Evolutionary conservation across 1,139 yeast genomes (phyloP).

Genomic region (Kodamaea sp.): DNA sequence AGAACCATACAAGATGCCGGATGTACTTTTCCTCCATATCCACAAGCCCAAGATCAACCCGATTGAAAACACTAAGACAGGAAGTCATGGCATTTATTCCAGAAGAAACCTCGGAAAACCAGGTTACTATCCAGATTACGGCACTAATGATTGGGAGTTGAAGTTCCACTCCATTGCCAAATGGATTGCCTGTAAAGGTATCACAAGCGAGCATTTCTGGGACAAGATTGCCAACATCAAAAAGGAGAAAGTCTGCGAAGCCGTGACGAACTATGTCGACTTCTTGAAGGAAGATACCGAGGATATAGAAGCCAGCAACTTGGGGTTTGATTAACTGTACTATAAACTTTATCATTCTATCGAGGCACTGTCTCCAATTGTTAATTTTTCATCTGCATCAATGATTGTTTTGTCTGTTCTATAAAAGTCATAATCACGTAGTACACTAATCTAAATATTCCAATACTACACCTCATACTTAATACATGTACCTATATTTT

Average conservation of each 20-base stretch:
- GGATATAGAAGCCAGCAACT: slow-evolving; percentile 13
- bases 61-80: slow-evolving; percentile 23
- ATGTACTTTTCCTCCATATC: slow-evolving; percentile 39
- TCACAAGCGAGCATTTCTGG: slow-evolving; percentile 28
- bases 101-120: slow-evolving; percentile 26
- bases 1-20: slow-evolving; percentile 21
- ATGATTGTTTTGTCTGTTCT: too few species aligned
- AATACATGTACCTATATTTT: too few species aligned
- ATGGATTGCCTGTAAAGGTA: slow-evolving; percentile 38
- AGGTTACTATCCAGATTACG: slow-evolving; percentile 18
- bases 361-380: too few species aligned
- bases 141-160: slow-evolving; percentile 36
- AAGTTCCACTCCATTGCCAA: slow-evolving; percentile 35
- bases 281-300: slow-evolving; percentile 25
- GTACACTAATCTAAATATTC: too few species aligned
- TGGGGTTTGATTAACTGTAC: too few species aligned
- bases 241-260: slow-evolving; percentile 27
- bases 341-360: too few species aligned
- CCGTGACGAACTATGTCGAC: slow-evolving; percentile 27
- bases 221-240: slow-evolving; percentile 20
- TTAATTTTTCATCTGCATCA: too few species aligned
- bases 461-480: too few species aligned
- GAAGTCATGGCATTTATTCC: slow-evolving; percentile 18
- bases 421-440: too few species aligned
- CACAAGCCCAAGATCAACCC: slow-evolving; percentile 46